Conservation (phyloP, 768 basidiomycete genomes). For the Rhizopogon salebrosus region DNA sequence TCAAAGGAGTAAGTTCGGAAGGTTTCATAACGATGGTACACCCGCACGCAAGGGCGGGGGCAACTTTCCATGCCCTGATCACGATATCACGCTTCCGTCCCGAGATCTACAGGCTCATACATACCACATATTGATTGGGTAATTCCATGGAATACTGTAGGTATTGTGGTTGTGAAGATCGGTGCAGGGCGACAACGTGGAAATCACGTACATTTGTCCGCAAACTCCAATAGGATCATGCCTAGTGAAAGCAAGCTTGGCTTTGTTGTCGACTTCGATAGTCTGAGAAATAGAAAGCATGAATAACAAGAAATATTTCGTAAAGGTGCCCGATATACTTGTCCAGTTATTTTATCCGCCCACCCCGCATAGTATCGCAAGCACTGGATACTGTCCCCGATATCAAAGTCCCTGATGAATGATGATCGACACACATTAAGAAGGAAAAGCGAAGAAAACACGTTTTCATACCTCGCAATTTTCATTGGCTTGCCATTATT, state of each 20-base stretch:
- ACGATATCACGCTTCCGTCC: slow-evolving; percentile 1
- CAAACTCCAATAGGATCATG: slow-evolving; percentile 94
- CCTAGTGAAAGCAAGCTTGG: slow-evolving; percentile 79
- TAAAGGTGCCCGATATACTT: slow-evolving; percentile 39
- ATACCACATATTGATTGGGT: slow-evolving; percentile 83
- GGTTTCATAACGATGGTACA: slow-evolving; percentile 96
- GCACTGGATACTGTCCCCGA: slow-evolving; percentile 72
- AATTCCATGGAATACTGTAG: slow-evolving; percentile 86
- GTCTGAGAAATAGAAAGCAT: slow-evolving; percentile 37
- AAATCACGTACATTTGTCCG: slow-evolving; percentile 72
- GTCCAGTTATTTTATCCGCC: slow-evolving; percentile 91
- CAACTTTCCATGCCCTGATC: slow-evolving; percentile 83
- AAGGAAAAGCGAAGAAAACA: slow-evolving; percentile 1
- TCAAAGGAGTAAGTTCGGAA: slow-evolving; percentile 80
- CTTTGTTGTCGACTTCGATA: slow-evolving; percentile 75
- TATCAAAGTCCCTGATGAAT: slow-evolving; percentile 71
- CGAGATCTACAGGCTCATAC: slow-evolving; percentile 1
- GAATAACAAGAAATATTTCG: background rate
- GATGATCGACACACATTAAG: background rate
- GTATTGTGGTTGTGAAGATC: slow-evolving; percentile 3
- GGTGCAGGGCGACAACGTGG: slow-evolving; percentile 2
- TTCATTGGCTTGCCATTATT: slow-evolving; percentile 92
- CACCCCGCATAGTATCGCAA: slow-evolving; percentile 92
- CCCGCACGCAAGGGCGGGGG: slow-evolving; percentile 85
- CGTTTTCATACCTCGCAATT: slow-evolving; percentile 39